Evolutionary conservation across 2,329 filamentous ascomycete species (phyloP), one percentile per base, ranked within the genome.

Genomic region (Scedosporium apiospermum): DNA sequence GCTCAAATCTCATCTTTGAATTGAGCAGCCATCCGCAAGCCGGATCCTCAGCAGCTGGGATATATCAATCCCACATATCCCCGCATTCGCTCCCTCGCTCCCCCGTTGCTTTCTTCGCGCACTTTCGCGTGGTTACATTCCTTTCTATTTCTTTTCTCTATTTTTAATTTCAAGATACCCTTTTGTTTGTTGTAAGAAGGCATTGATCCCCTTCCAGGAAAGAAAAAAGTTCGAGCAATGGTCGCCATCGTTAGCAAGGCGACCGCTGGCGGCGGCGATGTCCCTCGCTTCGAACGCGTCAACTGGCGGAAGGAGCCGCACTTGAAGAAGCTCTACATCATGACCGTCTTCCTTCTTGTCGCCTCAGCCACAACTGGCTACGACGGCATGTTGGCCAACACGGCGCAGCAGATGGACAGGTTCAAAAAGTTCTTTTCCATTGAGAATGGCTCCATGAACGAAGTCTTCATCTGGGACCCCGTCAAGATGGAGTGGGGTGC

Each of bases 351-450:
- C 64, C 75, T 87, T 63, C 82, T 84, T 71, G 74, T 86, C 62
- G 83, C 82, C 14, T 86, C 83, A 34, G 83, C 83, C 55, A 86
- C 83, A 34, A 86, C 82, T 7, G 83, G 83, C 62, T 86, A 85
- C 69, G 84, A 87, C 72, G 82, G 83, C 63, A 82, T 83, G 79
- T 74, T 84, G 65, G 75, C 85, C 70, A 85, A 85, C 72, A 84
- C 81, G 7, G 83, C 80, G 3, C 82, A 85, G 74, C 79, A 83
- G 71, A 82, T 86, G 68, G 74, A 81, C 64, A 71, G 71, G 18
- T 86, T 82, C 81, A 77, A 80, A 65, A 65, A 68, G 2, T 83
- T 77, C 73, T 85, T 85, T 34, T 51, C 66, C 62, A 58, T 62
- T 14, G 60, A 64, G 14, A 38, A 46, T 10, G 41, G 58, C 14